Evolutionary conservation across 2,329 filamentous ascomycete species (phyloP).

Genomic region (Fusarium kyushuense): DNA sequence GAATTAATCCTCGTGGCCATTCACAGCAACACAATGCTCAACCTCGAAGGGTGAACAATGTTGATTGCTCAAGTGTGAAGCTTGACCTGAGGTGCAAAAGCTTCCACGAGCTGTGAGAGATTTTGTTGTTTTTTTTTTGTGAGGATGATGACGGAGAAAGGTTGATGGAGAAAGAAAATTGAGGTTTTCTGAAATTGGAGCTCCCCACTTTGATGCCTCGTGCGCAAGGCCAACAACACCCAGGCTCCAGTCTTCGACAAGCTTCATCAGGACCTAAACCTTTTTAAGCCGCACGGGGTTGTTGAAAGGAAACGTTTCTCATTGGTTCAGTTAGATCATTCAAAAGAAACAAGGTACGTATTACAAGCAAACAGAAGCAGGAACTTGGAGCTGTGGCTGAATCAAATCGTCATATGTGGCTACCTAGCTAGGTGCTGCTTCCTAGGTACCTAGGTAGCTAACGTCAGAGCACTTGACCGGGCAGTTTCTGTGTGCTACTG

Average conservation of each 20-base stretch:
- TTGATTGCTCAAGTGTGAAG: conserved; percentile 34
- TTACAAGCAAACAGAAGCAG: background rate
- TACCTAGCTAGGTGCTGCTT: background rate
- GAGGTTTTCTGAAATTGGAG: conserved; percentile 47
- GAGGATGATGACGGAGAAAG: conserved; percentile 37
- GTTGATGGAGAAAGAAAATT: conserved; percentile 26
- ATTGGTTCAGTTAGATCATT: background rate
- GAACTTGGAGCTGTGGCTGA: background rate
- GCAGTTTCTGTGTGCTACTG: background rate
- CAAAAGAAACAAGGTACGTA: background rate
- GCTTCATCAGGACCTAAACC: background rate
- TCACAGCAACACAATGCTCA: conserved; percentile 41
- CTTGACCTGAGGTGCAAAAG: conserved; percentile 27
- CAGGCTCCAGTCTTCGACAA: background rate
- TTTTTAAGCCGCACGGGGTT: background rate
- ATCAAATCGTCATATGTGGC: background rate
- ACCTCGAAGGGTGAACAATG: conserved; percentile 37
- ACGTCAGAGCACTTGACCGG: background rate
- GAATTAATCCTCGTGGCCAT: conserved; percentile 45
- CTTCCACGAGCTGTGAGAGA: conserved; percentile 24
- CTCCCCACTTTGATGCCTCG: conserved; percentile 50
- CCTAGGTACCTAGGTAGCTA: too few species aligned
- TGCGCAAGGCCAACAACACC: conserved; percentile 45
- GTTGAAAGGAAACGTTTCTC: background rate
- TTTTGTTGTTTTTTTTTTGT: conserved; percentile 21